Evolutionary conservation across 345 rosid genomes (phyloP), one percentile per base, ranked within the genome.

Genomic region (Physaria fendleri): DNA sequence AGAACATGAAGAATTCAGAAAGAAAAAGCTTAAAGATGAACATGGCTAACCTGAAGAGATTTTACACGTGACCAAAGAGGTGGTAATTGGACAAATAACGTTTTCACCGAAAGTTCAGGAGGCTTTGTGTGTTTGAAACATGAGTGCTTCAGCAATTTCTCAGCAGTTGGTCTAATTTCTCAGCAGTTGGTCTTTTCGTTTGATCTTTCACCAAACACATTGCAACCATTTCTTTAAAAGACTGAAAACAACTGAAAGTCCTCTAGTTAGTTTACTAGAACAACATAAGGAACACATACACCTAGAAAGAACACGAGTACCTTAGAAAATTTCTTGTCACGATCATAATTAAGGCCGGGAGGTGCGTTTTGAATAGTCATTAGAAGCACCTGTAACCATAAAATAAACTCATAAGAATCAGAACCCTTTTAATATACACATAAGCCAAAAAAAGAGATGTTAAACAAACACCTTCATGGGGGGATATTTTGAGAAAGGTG

Each of bases 121-220:
- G 95, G 86, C 84, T 87, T 90, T 0, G 88, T 85, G 69, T 87
- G 71, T 81, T 87, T 90, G 79, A 94, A 94, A 77, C 89, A 87
- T 0, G 96, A 76, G 68, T 87, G 99, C 41, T 87, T 94, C 60
- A 94, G 69, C 71, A 94, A 61, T 65, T 90, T 94, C 64, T 94
- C 99, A 28, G 96, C n/a, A n/a, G n/a, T n/a, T n/a, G n/a, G n/a
- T n/a, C n/a, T n/a, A n/a, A n/a, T n/a, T n/a, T n/a, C n/a, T n/a
- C n/a, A n/a, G n/a, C 97, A 18, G 99, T 84, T 58, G 99, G 99
- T 77, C 99, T 81, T 82, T 84, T 87, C 28, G 95, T 71, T 78
- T 85, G 99, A 79, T 94, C 99, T 87, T 94, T 94, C 79, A 87
- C 97, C 71, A 94, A 80, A 81, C 99, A 90, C 97, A 94, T 90